Base-by-base conservation (phyloP, 1,284 basidiomycete genomes). In the Mrakiaceae sp. region DNA sequence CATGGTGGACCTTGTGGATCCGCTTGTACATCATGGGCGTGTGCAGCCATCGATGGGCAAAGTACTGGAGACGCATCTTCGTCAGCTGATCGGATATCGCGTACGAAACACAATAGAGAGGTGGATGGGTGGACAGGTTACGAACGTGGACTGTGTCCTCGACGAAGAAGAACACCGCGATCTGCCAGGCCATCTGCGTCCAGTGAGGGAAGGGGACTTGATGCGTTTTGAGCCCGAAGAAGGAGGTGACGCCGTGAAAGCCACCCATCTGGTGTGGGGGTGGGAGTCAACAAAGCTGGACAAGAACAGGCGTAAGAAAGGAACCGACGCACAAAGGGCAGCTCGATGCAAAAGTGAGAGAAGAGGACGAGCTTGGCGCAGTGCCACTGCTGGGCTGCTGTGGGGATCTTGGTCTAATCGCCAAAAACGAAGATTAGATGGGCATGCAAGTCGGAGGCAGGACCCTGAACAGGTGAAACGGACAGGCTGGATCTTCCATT, bases 341-440 rank as follows among this genome's bases (percentile, higher is more conserved):
- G 80, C 77, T 98, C 95, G 70, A 97, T 87, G 47, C 92, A 94
- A 74, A 98, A 96, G 76, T 98, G 96, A 10, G 90, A 92, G 74
- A 92, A 85, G 6, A 98, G 82, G 43, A 98, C 95, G 72, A 87
- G 85, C 78, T 93, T 94, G 44, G 92, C 96, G 79, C 92, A 97
- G 69, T 90, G 86, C 91, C 91, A 96, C 76, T 97, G 92, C 74
- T 97, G 89, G 64, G 80, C 78, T 0, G 82, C 70, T 1, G 90
- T 86, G 3, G 93, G 88, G 0, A 90, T 74, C 77, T 97, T 97
- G 72, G 73, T 74, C 74, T 81, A 27, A 44, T 11, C 39, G 58
- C 6, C 3, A n/a, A 39, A 1, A 9, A 42, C 10, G 53, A 60
- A 6, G 56, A 61, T 12, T 6, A 6, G 44, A 6, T 55, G 8